A percentile compares a stretch with the other conserved stretches of the same genome.
Evolutionary conservation across 768 basidiomycete species (phyloP).

Genomic region (Serendipita sp.): DNA sequence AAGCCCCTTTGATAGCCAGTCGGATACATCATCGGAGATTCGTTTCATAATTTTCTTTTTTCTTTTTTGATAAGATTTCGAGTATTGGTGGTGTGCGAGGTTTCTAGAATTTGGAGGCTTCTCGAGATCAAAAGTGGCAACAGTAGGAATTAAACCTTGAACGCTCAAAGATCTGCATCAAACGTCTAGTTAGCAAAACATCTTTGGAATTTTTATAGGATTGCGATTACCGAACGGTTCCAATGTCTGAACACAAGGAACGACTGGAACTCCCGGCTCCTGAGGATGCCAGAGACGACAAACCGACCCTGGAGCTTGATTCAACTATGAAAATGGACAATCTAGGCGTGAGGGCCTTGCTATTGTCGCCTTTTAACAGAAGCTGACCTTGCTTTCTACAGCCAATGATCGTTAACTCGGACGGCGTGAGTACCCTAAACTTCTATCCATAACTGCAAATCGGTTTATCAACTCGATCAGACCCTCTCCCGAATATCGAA

Average conservation of each 20-base stretch:
- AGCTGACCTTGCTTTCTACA: not conserved
- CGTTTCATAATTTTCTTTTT: no score
- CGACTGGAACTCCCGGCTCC: not conserved
- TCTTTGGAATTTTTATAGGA: no score
- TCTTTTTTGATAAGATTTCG: no score
- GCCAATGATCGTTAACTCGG: slow-evolving; percentile 5
- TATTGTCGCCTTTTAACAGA: not conserved
- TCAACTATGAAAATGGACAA: not conserved
- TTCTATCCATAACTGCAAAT: not conserved
- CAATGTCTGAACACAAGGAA: not conserved
- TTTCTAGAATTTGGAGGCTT: no score
- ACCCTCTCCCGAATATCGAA: not conserved
- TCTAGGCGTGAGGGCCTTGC: not conserved
- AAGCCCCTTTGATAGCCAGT: no score
- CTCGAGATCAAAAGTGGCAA: no score
- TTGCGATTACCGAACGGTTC: not conserved
- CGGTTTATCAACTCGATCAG: not conserved
- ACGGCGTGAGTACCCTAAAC: not conserved
- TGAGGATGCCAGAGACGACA: not conserved
- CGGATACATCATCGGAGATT: no score
- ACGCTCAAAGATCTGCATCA: no score
- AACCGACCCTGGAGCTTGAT: not conserved
- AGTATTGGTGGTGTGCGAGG: no score
- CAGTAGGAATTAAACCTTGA: no score
- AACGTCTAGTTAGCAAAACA: no score